phyloP scores from a whole-genome alignment of 371 early-diverging fungal genomes.

The Mortierella sp. region DNA sequence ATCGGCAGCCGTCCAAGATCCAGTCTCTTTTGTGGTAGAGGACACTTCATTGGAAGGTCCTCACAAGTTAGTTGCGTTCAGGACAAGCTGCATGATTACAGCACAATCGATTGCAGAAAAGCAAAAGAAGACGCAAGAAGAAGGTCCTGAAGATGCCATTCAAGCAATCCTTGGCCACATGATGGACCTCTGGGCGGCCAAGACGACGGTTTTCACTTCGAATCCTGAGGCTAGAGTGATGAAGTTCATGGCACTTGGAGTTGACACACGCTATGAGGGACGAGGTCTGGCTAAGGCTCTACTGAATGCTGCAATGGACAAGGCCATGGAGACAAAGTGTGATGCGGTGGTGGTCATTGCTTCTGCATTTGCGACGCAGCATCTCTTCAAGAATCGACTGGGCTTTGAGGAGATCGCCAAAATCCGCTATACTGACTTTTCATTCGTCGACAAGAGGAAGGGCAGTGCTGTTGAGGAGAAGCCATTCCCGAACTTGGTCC shows the following conservation, averaged over 20 bases:
- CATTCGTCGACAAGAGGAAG: slow-evolving; percentile 5
- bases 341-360: slow-evolving; percentile 45
- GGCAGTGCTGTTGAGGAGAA: slow-evolving; percentile 15
- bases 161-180: slow-evolving; percentile 30
- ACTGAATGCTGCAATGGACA: slow-evolving; percentile 31
- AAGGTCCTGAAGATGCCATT: slow-evolving; percentile 8
- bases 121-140: not conserved
- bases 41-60: slow-evolving; percentile 26
- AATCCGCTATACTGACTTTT: slow-evolving; percentile 35
- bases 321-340: slow-evolving; percentile 24
- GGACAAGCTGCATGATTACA: slow-evolving; percentile 22
- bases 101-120: slow-evolving; percentile 2
- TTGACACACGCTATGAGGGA: slow-evolving; percentile 31
- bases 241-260: slow-evolving; percentile 51
- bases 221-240: slow-evolving; percentile 40
- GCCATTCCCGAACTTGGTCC: slow-evolving; percentile 24
- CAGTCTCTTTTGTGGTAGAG: slow-evolving; percentile 48
- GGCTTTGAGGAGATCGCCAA: slow-evolving; percentile 37
- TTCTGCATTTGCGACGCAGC: slow-evolving; percentile 51
- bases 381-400: slow-evolving; percentile 38
- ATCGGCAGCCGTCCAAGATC: slow-evolving; percentile 14
- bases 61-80: slow-evolving; percentile 32
- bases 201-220: slow-evolving; percentile 24
- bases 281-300: slow-evolving; percentile 43
- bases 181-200: slow-evolving; percentile 29